These are phyloP conservation scores for Sporothrix brasiliensis DNA, from an alignment of 2,329 filamentous ascomycete species.

Conservation along the genomic window DNA sequence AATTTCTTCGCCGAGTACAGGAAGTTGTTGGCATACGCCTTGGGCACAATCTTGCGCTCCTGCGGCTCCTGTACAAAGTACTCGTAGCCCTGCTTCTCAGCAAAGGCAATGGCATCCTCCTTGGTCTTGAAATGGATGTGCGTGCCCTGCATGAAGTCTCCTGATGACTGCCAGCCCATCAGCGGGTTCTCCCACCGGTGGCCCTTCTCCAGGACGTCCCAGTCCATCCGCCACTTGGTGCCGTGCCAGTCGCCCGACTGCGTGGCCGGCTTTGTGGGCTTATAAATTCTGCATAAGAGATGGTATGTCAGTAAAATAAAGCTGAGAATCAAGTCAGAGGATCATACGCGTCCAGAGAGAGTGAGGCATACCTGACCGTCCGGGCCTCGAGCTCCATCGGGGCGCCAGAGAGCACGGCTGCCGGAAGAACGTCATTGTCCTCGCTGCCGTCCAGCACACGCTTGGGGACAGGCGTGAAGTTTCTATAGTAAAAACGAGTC, in stretches of 20 bases:
- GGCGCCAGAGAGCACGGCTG: slow-evolving; percentile 86
- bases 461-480: slow-evolving; percentile 89
- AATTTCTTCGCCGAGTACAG: slow-evolving; percentile 81
- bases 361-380: slow-evolving; percentile 75
- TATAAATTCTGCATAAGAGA: slow-evolving; percentile 75
- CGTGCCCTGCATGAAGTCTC: slow-evolving; percentile 92
- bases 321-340: not conserved
- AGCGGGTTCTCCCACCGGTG: slow-evolving; percentile 98
- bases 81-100: slow-evolving; percentile 98
- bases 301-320: not conserved
- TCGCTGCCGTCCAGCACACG: slow-evolving; percentile 90
- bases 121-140: slow-evolving; percentile 87
- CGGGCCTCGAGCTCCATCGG: slow-evolving; percentile 92
- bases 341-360: not conserved
- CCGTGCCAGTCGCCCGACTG: slow-evolving; percentile 88
- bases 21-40: slow-evolving; percentile 98
- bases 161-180: slow-evolving; percentile 98
- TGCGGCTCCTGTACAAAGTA: slow-evolving; percentile 99
- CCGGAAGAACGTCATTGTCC: slow-evolving; percentile 71
- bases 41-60: slow-evolving; percentile 78
- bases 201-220: slow-evolving; percentile 89
- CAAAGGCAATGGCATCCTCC: slow-evolving; percentile 92
- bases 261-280: slow-evolving; percentile 88
- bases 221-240: slow-evolving; percentile 95
- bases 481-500: slow-evolving; percentile 53